Conservation (phyloP, 2,329 filamentous ascomycete genomes). For the Colletotrichum falcatum region DNA sequence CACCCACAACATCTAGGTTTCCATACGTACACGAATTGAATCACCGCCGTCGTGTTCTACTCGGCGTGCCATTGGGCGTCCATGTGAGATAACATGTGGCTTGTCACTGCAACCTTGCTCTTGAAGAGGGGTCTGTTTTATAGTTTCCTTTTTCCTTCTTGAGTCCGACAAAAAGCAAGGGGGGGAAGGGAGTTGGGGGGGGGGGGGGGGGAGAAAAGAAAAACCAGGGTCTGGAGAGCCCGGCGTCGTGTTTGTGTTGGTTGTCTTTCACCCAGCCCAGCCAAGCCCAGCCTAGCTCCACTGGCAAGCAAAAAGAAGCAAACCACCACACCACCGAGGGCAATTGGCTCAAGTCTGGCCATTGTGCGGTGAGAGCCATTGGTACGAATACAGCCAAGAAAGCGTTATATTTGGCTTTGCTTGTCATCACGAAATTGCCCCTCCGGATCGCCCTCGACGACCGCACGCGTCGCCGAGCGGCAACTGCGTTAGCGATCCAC, state of each 20-base stretch:
- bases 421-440: background rate
- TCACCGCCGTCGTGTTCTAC: conserved; percentile 10
- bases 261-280: conserved; percentile 5
- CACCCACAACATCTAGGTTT: background rate
- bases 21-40: background rate
- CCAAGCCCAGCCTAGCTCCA: conserved; percentile 4
- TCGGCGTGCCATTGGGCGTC: conserved; percentile 17
- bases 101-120: conserved; percentile 17
- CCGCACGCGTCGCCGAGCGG: conserved; percentile 22
- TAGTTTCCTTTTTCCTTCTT: background rate
- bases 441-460: conserved; percentile 3
- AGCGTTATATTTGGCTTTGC: background rate
- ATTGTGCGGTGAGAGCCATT: background rate
- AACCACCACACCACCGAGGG: background rate
- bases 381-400: background rate
- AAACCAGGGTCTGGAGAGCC: conserved; percentile 17
- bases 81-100: conserved; percentile 24
- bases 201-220: too few species aligned
- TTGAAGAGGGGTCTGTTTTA: background rate
- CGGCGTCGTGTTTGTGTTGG: conserved; percentile 21
- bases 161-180: background rate
- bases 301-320: conserved; percentile 1
- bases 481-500: background rate
- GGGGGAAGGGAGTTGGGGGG: too few species aligned
- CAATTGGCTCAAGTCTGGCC: background rate